A percentile compares a stretch with the other conserved stretches of the same genome.
Conservation (phyloP, 805 yeast species). For the Schizosaccharomyces lindneri region DNA sequence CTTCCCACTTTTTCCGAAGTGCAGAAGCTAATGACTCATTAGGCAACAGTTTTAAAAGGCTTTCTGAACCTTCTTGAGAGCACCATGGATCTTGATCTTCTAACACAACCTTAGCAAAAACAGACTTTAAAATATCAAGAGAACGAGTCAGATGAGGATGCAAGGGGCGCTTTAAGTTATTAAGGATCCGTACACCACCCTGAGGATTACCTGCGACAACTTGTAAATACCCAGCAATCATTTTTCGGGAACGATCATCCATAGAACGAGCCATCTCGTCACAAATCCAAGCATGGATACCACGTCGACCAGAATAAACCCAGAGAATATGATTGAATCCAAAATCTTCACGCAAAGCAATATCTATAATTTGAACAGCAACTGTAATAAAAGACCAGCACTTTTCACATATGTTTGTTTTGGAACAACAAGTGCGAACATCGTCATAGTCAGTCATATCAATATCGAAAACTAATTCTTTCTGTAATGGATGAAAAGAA, state of each 20-base stretch:
- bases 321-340: constrained; percentile 70
- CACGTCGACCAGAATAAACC: constrained; percentile 97
- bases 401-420: constrained; percentile 57
- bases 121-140: constrained; percentile 34
- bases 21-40: constrained; percentile 23
- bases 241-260: constrained; percentile 48
- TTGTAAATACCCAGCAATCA: constrained; percentile 66
- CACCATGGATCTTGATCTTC: constrained; percentile 78
- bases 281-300: constrained; percentile 96
- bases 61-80: constrained; percentile 26
- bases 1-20: constrained; percentile 34
- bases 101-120: constrained; percentile 41
- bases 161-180: constrained; percentile 40
- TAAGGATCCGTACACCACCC: constrained; percentile 20
- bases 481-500: constrained; percentile 55
- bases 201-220: constrained; percentile 28
- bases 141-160: constrained; percentile 71
- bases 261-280: constrained; percentile 56
- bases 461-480: constrained; percentile 85
- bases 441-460: constrained; percentile 94
- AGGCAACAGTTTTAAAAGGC: constrained; percentile 36
- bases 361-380: constrained; percentile 52
- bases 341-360: constrained; percentile 59
- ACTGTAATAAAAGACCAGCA: constrained; percentile 86
- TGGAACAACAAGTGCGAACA: constrained; percentile 76